A percentile compares a stretch with the other conserved stretches of the same genome.
Conservation (phyloP, 495 filamentous ascomycete species). For the Aspergillus panamensis region DNA sequence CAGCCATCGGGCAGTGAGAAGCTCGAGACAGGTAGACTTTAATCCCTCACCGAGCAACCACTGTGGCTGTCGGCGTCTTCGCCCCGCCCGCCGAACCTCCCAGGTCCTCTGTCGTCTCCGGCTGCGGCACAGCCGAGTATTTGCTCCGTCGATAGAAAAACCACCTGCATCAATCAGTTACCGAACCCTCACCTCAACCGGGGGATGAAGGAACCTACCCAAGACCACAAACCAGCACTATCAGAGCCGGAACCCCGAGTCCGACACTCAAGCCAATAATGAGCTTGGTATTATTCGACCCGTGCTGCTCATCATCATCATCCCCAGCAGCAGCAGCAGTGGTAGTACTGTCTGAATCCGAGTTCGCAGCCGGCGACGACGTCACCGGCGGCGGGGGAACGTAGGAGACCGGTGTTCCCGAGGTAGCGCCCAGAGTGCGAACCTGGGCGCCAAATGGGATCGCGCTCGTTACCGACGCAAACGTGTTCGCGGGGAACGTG, state of each 20-base stretch:
- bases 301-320: background rate
- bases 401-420: background rate
- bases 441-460: background rate
- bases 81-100: too few species aligned
- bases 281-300: background rate
- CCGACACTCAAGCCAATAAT: conserved; percentile 6
- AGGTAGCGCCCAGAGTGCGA: background rate
- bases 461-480: background rate
- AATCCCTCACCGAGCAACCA: too few species aligned
- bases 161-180: background rate
- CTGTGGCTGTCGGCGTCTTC: too few species aligned
- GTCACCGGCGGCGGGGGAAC: background rate
- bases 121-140: background rate
- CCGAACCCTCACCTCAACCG: background rate
- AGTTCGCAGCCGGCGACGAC: background rate
- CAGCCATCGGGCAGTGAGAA: background rate
- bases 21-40: background rate
- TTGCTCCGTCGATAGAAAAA: background rate
- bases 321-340: background rate
- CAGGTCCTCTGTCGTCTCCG: background rate
- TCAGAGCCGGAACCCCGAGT: background rate
- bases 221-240: background rate
- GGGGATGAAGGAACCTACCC: background rate
- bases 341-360: too few species aligned
- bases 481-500: background rate